phyloP scores from a whole-genome alignment of 345 rosid species.

The Toxicodendron radicans region DNA sequence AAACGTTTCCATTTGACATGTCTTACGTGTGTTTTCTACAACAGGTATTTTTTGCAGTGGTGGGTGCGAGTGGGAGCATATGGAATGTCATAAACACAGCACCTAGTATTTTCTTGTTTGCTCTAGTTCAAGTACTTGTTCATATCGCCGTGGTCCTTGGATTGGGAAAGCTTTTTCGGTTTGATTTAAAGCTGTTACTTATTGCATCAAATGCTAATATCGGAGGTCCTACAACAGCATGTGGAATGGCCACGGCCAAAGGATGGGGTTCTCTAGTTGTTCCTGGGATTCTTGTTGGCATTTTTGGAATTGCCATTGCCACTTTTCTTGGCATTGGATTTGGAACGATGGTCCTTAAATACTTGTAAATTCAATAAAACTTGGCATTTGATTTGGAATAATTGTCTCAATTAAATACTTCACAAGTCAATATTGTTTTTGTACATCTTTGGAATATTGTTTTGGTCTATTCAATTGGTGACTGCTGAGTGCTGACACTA shows the following conservation, averaged over 20 bases:
- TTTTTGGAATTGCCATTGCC: constrained; percentile 69
- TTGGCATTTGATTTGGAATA: no score
- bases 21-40: not conserved
- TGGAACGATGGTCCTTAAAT: constrained; percentile 58
- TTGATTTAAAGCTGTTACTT: constrained; percentile 58
- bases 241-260: constrained; percentile 87
- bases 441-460: no score
- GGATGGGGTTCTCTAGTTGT: constrained; percentile 76
- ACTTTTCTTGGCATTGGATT: constrained; percentile 77
- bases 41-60: constrained; percentile 65
- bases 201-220: constrained; percentile 82
- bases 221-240: constrained; percentile 90
- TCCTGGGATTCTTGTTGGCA: constrained; percentile 72
- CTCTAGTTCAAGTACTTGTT: constrained; percentile 57
- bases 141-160: constrained; percentile 58
- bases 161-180: constrained; percentile 48
- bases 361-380: constrained; percentile 30
- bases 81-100: constrained; percentile 71
- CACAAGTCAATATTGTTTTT: no score
- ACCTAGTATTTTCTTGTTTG: constrained; percentile 71
- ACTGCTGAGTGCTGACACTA: no score
- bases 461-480: no score
- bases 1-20: not conserved
- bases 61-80: constrained; percentile 82
- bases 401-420: no score